Base-by-base conservation (phyloP, 148 eudicot species). In the Rhododendron henanense region DNA sequence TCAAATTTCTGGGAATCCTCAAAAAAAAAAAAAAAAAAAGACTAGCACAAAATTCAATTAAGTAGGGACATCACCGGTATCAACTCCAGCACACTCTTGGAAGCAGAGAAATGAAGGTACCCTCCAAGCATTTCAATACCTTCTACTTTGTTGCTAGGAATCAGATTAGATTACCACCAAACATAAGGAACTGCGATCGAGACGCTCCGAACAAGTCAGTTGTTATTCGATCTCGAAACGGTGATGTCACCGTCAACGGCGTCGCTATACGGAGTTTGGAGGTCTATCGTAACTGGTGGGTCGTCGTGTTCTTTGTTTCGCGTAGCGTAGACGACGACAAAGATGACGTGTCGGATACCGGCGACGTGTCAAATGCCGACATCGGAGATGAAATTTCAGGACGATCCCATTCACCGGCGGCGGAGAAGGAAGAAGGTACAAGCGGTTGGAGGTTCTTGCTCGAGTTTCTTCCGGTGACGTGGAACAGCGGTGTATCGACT, bases 101-200 rank as follows among this genome's bases (percentile, higher is more conserved):
- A 96, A 44, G 99, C 97, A 35, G 98, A 96, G 86, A 96, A 96
- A 89, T 95, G 96, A 83, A 96, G 97, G 88, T 96, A 96, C 41
- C 99, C 99, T 16, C 96, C 98, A 71, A 96, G 96, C 98, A 96
- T 96, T 90, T 97, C 98, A 73, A 97, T 97, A 41, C 99, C 99
- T 87, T 92, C 94, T 53, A 98, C 98, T n/a, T 90, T 91, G 87
- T 92, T 88, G 90, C 95, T 94, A 0, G 97, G 93, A 87, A 92
- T 88, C 33, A 33, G 1, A 33, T 33, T 84, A 97, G 96, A 90
- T 91, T 95, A 79, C 99, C 99, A 23, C 99, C 99, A 85, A 97
- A 97, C 91, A 97, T 90, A 23, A 0, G 87, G 83, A 5, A 59
- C 39, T 23, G 53, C 37, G 61, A 79, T 88, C 25, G 57, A 85